Percentiles rank a stretch among this genome's conserved stretches.
Conservation (phyloP, 2,329 filamentous ascomycete species). For the Colletotrichum lentis region DNA sequence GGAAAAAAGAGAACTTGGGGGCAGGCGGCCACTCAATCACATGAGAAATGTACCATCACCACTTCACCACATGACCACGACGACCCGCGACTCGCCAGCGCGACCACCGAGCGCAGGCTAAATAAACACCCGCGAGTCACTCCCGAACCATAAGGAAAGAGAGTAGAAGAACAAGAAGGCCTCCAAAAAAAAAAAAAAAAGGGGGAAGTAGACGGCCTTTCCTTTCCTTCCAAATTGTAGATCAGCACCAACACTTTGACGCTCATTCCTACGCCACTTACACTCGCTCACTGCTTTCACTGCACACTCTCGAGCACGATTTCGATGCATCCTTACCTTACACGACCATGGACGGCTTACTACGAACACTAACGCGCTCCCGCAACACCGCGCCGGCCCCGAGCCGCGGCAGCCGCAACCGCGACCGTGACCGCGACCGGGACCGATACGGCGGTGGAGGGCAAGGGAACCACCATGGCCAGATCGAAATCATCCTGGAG, state of each 20-base stretch:
- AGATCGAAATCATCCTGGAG: slow-evolving; percentile 29
- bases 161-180: background rate
- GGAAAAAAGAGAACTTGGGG: background rate
- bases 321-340: slow-evolving; percentile 1
- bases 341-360: slow-evolving; percentile 25
- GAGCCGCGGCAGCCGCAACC: slow-evolving; percentile 16
- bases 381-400: slow-evolving; percentile 21
- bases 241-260: background rate
- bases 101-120: slow-evolving; percentile 6
- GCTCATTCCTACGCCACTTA: background rate
- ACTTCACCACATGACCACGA: slow-evolving; percentile 23
- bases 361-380: slow-evolving; percentile 24
- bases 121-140: slow-evolving; percentile 3
- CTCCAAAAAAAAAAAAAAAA: background rate
- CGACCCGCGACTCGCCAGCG: slow-evolving; percentile 14
- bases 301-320: background rate
- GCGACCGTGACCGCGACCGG: background rate
- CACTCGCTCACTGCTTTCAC: background rate
- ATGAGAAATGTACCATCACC: slow-evolving; percentile 22
- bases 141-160: background rate
- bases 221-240: background rate
- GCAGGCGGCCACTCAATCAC: slow-evolving; percentile 19
- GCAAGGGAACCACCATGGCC: slow-evolving; percentile 1
- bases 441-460: background rate
- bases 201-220: background rate